Percentiles rank a stretch among this genome's conserved stretches.
Conservation (phyloP, 345 rosid genomes). For the Firmiana major region DNA sequence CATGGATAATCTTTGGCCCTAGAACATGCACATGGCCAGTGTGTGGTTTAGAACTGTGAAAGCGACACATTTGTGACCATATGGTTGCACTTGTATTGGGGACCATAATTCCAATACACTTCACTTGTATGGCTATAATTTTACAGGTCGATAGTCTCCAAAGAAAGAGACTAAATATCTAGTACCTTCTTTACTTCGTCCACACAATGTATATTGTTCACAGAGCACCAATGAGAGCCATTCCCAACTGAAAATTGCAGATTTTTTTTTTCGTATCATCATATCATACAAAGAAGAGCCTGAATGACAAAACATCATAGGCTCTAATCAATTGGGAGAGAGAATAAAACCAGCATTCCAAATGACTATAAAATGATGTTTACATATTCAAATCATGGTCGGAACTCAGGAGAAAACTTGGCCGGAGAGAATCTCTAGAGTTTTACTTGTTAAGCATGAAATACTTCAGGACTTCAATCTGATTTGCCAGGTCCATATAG, state of each 20-base stretch:
- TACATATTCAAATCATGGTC: not conserved
- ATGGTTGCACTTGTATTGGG: not conserved
- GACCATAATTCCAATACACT: not conserved
- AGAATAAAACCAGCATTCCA: not conserved
- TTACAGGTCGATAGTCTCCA: too few relatives aligned
- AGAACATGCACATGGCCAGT: not conserved
- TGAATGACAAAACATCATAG: not conserved
- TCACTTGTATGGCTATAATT: not conserved
- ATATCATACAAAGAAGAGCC: not conserved
- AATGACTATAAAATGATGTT: not conserved
- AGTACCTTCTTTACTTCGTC: not conserved
- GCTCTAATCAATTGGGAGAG: not conserved
- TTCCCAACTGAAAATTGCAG: not conserved
- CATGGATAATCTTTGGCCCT: not conserved
- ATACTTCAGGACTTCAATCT: conserved; percentile 21
- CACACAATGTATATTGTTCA: not conserved
- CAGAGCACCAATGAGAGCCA: not conserved
- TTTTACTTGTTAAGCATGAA: not conserved
- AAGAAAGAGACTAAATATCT: not conserved
- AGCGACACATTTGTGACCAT: not conserved
- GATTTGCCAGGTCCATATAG: conserved; percentile 27
- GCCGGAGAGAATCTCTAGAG: not conserved
- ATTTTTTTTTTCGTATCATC: not conserved
- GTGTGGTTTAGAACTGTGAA: not conserved
- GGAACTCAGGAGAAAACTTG: not conserved